Evolutionary conservation across 1,284 basidiomycete species (phyloP), one percentile per base, ranked within the genome.

Genomic region (Fomitopsis betulina): DNA sequence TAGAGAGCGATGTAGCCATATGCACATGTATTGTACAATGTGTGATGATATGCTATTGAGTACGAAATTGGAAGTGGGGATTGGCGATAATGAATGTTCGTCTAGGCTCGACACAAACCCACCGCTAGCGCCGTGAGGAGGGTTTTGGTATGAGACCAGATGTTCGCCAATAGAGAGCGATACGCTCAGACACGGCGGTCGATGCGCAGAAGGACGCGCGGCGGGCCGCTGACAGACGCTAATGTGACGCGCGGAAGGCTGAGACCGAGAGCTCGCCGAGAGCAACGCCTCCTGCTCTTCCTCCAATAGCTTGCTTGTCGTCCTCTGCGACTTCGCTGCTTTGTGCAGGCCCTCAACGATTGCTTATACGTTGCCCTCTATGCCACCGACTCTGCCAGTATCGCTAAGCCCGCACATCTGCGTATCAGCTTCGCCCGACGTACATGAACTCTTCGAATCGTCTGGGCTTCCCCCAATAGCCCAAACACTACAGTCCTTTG

Each of bases 361-460:
- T 13, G 12, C 45, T 13, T 50, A 50, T 32, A 51, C 17, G 12
- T 19, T 2, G 27, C 17, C 5, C n/a, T 27, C 49, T 38, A 60
- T 57, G 59, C 43, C 56, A 30, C 74, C 78, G 35, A 71, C 76
- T 51, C 68, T 92, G 45, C 88, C 90, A 8, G 76, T 79, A 54
- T 92, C 90, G 39, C 75, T 93, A 62, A 88, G 87, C 67, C 91
- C 90, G 4, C 90, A 93, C 69, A 79, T 91, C 63, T 89, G 87
- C 66, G 76, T 91, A 21, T 65, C 89, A 42, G 77, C 85, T 3
- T 90, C 89, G 2, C 78, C 80, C 45, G 90, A 93, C 73, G 80
- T 93, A 32, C 72, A 75, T 52, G 78, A 83, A 27, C 76, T 91
- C 39, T 72, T 93, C 49, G 70, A 75, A 39, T 68, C 76, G 3